Base-by-base conservation (phyloP, 306 rosid species). In the Ormosia emarginata region DNA sequence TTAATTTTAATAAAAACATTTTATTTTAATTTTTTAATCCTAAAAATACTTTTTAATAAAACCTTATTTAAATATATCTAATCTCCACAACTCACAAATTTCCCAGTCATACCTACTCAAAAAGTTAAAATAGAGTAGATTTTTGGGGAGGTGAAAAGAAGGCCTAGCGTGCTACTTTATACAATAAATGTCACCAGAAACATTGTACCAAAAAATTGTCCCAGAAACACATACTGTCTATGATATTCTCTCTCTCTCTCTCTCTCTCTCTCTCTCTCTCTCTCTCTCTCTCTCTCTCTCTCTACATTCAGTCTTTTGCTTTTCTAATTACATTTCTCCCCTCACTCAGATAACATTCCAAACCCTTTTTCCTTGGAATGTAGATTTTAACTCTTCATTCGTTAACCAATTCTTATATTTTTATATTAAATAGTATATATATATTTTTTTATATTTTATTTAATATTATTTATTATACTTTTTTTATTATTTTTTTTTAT, bases 131-230 rank as follows among this genome's bases (percentile, higher is more conserved):
- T 40, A 63, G 67, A 66, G 53, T 24, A 73, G 67, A 81, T 78
- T 80, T 90, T 87, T 85, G 88, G 91, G 89, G 91, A 78, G 78
- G 67, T 74, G 83, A 88, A 85, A 83, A 83, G 88, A 87, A 91
- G 86, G 84, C 61, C 67, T 81, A 83, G 94, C 97, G 89, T 90
- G 96, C 94, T 70, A 91, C 94, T 93, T 91, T 90, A 90, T 90
- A 83, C 91, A 90, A 84, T 90, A 87, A 87, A 93, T 89, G 93
- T 85, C 81, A 86, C 85, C 85, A 70, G 85, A 75, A 83, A 85
- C 76, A 80, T 24, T 24, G 24, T 24, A 24, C 24, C 24, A 24
- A 24, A 24, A 24, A 24, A 24, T 24, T 24, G 24, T 24, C 87
- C 85, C 85, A 70, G 85, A 75, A 83, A 85, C 79, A 80, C 85